Evolutionary conservation across 192 early-diverging fungal genomes (phyloP).

Genomic region (Podila minutissima): DNA sequence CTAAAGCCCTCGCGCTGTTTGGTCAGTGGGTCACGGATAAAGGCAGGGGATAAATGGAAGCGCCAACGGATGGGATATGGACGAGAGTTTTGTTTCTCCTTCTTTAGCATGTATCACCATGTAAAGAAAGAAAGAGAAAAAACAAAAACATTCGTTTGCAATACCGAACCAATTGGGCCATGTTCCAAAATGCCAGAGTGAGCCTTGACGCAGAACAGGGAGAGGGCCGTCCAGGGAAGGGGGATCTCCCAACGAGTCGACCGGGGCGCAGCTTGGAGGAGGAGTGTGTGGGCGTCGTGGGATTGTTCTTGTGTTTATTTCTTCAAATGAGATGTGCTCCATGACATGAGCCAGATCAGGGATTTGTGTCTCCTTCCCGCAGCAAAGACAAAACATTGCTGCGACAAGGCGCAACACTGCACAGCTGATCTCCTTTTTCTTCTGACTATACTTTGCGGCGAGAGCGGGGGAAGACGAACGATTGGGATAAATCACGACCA

Average conservation of each 20-base stretch:
- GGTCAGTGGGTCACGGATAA: too few species aligned
- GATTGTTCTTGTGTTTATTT: neutral
- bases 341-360: neutral
- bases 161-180: neutral
- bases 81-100: neutral
- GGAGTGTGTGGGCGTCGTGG: neutral
- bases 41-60: too few species aligned
- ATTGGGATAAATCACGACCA: too few species aligned
- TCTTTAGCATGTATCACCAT: neutral
- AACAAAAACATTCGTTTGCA: neutral
- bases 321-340: neutral
- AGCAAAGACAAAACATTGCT: neutral
- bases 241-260: conserved; percentile 4
- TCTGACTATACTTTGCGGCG: neutral
- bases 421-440: neutral
- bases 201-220: neutral
- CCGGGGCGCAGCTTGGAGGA: neutral
- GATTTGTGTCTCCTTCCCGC: too few species aligned
- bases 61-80: too few species aligned
- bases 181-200: neutral
- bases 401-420: conserved; percentile 2
- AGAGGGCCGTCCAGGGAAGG: neutral
- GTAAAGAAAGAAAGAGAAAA: neutral
- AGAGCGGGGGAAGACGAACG: too few species aligned
- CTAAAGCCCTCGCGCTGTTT: too few species aligned